Evolutionary conservation across 352 stramenopile genomes (phyloP).

Genomic region (Globisporangium paddicum): DNA sequence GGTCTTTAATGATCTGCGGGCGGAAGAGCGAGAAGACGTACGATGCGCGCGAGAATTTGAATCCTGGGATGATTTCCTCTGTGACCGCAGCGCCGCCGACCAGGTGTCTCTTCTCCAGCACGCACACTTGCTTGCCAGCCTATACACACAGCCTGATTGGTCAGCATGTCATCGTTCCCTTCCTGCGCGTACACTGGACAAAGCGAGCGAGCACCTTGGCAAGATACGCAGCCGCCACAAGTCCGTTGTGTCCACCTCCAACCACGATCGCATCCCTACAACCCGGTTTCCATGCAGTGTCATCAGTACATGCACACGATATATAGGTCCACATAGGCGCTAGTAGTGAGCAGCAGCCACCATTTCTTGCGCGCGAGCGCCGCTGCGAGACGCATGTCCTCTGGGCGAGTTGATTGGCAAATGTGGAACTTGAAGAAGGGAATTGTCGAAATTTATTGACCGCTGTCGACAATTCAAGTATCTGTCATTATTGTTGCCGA

Average conservation of each 20-base stretch:
- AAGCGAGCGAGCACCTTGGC: slow-evolving; percentile 44
- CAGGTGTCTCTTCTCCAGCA: slow-evolving; percentile 86
- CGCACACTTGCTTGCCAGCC: slow-evolving; percentile 82
- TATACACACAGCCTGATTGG: slow-evolving; percentile 8
- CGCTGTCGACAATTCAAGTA: not conserved
- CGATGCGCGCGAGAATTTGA: slow-evolving; percentile 89
- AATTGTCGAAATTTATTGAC: too few species aligned
- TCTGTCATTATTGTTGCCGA: too few species aligned
- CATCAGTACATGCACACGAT: too few species aligned
- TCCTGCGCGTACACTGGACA: not conserved
- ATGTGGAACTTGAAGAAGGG: not conserved
- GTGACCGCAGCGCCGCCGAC: slow-evolving; percentile 87
- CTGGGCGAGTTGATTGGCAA: not conserved
- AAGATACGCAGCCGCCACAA: slow-evolving; percentile 86
- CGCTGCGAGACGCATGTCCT: slow-evolving; percentile 10
- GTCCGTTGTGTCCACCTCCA: slow-evolving; percentile 86
- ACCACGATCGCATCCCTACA: slow-evolving; percentile 85
- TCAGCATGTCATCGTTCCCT: not conserved
- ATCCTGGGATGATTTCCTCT: slow-evolving; percentile 88
- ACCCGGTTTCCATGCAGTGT: not conserved
- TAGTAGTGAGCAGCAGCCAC: slow-evolving; percentile 4
- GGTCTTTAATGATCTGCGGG: slow-evolving; percentile 86
- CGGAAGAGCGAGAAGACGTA: slow-evolving; percentile 90
- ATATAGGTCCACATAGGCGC: too few species aligned
- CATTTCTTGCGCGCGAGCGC: slow-evolving; percentile 37